Conservation (phyloP, 345 rosid species). For the Aethionema arabicum region DNA sequence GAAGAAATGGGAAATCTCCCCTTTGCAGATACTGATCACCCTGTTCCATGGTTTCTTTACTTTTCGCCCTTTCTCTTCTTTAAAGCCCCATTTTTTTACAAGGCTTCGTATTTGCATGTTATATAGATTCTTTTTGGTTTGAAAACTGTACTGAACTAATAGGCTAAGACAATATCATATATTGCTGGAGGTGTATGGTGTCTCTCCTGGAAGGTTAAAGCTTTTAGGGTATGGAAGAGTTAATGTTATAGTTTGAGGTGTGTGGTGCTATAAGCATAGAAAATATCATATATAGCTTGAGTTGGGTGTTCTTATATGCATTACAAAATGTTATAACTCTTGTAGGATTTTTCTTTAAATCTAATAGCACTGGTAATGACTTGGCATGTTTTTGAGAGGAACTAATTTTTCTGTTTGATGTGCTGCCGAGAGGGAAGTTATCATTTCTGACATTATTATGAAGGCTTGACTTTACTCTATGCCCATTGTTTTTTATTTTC, state of each 20-base stretch:
- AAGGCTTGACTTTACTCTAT: not conserved
- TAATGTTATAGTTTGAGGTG: not conserved
- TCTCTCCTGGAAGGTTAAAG: not conserved
- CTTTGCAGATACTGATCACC: slow-evolving; percentile 40
- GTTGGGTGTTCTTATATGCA: too few species aligned
- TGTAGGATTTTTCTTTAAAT: slow-evolving; percentile 1
- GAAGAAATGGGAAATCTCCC: slow-evolving; percentile 57
- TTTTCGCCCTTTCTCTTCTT: not conserved
- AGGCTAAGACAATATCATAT: not conserved
- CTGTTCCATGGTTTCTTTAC: slow-evolving; percentile 63
- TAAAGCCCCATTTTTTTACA: not conserved
- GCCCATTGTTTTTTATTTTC: not conserved
- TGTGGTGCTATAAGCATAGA: too few species aligned
- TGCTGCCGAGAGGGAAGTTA: not conserved
- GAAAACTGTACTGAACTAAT: not conserved
- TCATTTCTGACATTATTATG: not conserved
- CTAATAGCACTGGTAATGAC: slow-evolving; percentile 3
- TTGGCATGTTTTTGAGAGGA: not conserved
- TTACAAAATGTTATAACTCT: not conserved
- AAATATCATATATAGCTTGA: too few species aligned
- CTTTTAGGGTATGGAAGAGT: slow-evolving; percentile 17
- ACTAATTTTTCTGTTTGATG: not conserved
- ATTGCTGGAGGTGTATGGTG: not conserved
- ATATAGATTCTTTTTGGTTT: not conserved
- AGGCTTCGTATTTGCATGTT: not conserved